phyloP scores from a whole-genome alignment of 148 eudicot genomes.

The Diospyros kaki region DNA sequence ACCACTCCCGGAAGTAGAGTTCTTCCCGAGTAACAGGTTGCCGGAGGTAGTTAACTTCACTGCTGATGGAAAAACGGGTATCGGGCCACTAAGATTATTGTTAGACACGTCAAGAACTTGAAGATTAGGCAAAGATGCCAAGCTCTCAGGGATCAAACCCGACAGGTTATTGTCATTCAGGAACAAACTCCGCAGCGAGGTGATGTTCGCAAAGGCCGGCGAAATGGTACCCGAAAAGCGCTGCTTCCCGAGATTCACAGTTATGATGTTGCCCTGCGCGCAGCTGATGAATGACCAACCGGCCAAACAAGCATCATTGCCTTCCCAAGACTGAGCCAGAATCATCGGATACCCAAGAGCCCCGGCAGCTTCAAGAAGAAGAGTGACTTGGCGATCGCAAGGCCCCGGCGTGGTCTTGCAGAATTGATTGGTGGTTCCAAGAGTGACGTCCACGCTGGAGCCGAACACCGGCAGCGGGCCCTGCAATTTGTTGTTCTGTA shows the following conservation, averaged over 20 bases:
- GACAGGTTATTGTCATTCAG: slow-evolving; percentile 48
- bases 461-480: slow-evolving; percentile 52
- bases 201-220: slow-evolving; percentile 52
- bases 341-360: slow-evolving; percentile 48
- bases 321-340: slow-evolving; percentile 55
- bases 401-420: slow-evolving; percentile 50
- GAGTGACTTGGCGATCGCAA: slow-evolving; percentile 59
- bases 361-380: slow-evolving; percentile 40
- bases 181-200: slow-evolving; percentile 26
- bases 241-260: slow-evolving; percentile 44
- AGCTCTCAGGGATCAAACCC: slow-evolving; percentile 45
- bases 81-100: slow-evolving; percentile 50
- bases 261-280: slow-evolving; percentile 18
- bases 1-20: slow-evolving; percentile 17
- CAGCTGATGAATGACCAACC: slow-evolving; percentile 36
- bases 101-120: slow-evolving; percentile 48
- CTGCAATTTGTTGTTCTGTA: slow-evolving; percentile 60
- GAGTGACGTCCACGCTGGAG: slow-evolving; percentile 10
- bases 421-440: slow-evolving; percentile 41
- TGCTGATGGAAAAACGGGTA: slow-evolving; percentile 35
- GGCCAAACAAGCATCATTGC: slow-evolving; percentile 56
- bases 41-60: slow-evolving; percentile 40
- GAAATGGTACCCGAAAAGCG: slow-evolving; percentile 50
- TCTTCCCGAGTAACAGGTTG: slow-evolving; percentile 29
- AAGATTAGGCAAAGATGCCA: slow-evolving; percentile 42